phyloP scores from a whole-genome alignment of 2,329 filamentous ascomycete species.

The Neoscytalidium dimidiatum region DNA sequence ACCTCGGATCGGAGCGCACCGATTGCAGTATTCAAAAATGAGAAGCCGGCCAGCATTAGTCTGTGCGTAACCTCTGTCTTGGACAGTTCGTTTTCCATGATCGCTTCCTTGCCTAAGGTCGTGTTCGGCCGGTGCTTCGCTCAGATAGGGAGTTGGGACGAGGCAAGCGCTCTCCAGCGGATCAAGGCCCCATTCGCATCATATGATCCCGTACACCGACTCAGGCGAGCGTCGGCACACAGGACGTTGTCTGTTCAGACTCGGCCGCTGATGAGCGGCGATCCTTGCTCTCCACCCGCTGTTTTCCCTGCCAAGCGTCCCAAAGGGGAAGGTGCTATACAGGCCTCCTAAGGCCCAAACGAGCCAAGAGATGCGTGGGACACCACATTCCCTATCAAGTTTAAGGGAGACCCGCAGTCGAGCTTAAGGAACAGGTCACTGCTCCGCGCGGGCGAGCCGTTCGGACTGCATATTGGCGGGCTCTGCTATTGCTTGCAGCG shows the following conservation, averaged over 20 bases:
- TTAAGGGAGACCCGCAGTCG: slow-evolving; percentile 5
- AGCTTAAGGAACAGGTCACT: not conserved
- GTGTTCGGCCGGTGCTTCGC: not conserved
- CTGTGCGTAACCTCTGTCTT: not conserved
- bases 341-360: not conserved
- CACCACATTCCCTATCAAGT: slow-evolving; percentile 6
- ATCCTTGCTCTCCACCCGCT: slow-evolving; percentile 3
- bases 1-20: too few species aligned
- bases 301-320: not conserved
- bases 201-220: not conserved
- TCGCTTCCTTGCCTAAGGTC: not conserved
- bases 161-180: not conserved
- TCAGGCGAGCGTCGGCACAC: not conserved
- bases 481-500: not conserved
- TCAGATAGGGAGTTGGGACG: slow-evolving; percentile 6
- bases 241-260: not conserved
- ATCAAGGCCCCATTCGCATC: not conserved
- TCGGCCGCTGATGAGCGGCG: not conserved
- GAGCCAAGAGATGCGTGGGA: slow-evolving; percentile 2
- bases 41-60: not conserved
- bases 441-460: not conserved
- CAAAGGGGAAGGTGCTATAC: not conserved
- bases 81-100: not conserved
- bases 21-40: too few species aligned
- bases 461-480: not conserved